A percentile compares a stretch with the other conserved stretches of the same genome.
Conservation (phyloP, 306 rosid genomes). For the Prunus davidiana region DNA sequence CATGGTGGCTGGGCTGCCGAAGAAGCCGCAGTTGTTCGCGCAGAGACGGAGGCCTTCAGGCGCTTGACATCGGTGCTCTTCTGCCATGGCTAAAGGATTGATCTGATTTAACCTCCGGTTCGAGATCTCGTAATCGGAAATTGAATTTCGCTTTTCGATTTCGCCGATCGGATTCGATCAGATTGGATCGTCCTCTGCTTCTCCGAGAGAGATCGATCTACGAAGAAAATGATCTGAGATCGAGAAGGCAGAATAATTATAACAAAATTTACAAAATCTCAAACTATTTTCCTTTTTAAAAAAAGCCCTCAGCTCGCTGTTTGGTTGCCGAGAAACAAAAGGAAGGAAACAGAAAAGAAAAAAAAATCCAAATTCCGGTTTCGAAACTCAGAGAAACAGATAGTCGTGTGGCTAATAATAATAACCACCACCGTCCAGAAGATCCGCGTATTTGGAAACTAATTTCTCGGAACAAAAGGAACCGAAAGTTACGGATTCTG, state of each 20-base stretch:
- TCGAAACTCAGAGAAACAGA: background rate
- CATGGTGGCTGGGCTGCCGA: slow-evolving; percentile 88
- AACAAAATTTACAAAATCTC: background rate
- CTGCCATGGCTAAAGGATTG: slow-evolving; percentile 54
- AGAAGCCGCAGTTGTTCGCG: slow-evolving; percentile 91
- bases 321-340: slow-evolving; percentile 6
- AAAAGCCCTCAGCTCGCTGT: background rate
- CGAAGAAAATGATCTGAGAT: background rate
- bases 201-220: background rate
- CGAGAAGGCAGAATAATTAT: background rate
- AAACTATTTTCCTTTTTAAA: background rate
- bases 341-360: background rate
- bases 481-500: slow-evolving; percentile 1
- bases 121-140: background rate
- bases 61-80: slow-evolving; percentile 86
- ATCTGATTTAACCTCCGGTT: background rate
- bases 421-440: background rate
- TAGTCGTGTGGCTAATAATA: background rate
- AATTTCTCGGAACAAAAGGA: background rate
- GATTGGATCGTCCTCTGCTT: background rate
- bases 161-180: background rate
- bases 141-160: background rate
- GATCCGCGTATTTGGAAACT: background rate
- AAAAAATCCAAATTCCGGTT: background rate
- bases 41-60: slow-evolving; percentile 84